Evolutionary conservation across 495 filamentous ascomycete species (phyloP).

Genomic region (Polyplosphaeria fusca): DNA sequence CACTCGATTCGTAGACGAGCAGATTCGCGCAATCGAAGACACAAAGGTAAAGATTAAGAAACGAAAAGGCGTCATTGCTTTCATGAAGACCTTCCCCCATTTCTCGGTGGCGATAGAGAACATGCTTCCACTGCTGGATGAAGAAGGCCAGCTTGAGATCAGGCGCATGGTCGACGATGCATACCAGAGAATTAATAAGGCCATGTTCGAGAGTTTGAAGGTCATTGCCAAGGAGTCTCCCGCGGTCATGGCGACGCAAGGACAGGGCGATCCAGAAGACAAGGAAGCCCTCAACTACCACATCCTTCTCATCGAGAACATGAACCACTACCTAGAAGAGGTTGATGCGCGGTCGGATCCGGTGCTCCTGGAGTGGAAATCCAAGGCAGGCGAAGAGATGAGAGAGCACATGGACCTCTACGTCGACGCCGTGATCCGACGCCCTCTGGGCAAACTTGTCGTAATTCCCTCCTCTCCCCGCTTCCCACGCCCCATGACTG

Average conservation of each 20-base stretch:
- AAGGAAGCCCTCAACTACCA: conserved; percentile 96
- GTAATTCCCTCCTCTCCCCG: conserved; percentile 23
- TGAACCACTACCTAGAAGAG: conserved; percentile 95
- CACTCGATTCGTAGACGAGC: conserved; percentile 86
- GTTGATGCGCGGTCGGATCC: conserved; percentile 70
- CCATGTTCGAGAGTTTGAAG: conserved; percentile 95
- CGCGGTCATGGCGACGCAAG: conserved; percentile 45
- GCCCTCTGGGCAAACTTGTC: conserved; percentile 77
- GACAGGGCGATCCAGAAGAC: conserved; percentile 59
- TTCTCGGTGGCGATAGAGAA: conserved; percentile 78
- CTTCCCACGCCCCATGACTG: background rate
- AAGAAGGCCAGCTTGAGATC: conserved; percentile 46
- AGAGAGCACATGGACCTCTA: conserved; percentile 86
- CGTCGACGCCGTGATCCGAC: conserved; percentile 78
- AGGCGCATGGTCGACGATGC: conserved; percentile 78
- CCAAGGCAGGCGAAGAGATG: conserved; percentile 72
- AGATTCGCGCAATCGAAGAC: conserved; percentile 92
- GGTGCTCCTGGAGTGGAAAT: conserved; percentile 76
- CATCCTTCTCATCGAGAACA: conserved; percentile 95
- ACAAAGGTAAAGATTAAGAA: conserved; percentile 99
- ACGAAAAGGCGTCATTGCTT: conserved; percentile 90
- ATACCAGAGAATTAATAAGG: conserved; percentile 83
- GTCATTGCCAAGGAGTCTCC: conserved; percentile 94
- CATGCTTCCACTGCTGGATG: conserved; percentile 57
- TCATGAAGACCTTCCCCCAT: conserved; percentile 87